These are phyloP conservation scores for Pugionium cornutum DNA, from an alignment of 345 rosid genomes.

Conservation along the genomic window DNA sequence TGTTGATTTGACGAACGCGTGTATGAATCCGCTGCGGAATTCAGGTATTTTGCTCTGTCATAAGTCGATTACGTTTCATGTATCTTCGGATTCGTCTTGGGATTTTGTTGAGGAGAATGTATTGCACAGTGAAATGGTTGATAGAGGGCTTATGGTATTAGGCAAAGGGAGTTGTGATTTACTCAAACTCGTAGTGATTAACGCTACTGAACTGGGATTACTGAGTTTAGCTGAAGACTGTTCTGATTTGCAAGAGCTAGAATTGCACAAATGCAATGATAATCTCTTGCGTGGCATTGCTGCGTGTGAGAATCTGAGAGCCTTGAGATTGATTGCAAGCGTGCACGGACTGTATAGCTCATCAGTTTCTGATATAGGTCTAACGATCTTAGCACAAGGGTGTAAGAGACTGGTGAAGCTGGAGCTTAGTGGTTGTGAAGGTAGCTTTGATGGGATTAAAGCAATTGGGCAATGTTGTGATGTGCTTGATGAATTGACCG, in stretches of 20 bases:
- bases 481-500: slow-evolving; percentile 72
- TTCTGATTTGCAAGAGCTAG: slow-evolving; percentile 68
- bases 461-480: slow-evolving; percentile 96
- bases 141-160: slow-evolving; percentile 56
- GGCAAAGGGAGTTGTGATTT: slow-evolving; percentile 69
- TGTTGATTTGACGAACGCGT: slow-evolving; percentile 55
- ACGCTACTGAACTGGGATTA: slow-evolving; percentile 76
- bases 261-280: slow-evolving; percentile 72
- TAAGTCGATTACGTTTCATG: slow-evolving; percentile 44
- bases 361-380: slow-evolving; percentile 77
- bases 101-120: slow-evolving; percentile 53
- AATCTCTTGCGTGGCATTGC: slow-evolving; percentile 76
- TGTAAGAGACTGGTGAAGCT: slow-evolving; percentile 84
- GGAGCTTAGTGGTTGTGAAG: slow-evolving; percentile 89
- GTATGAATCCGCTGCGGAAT: slow-evolving; percentile 49
- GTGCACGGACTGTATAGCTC: slow-evolving; percentile 71
- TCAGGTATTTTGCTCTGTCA: slow-evolving; percentile 54
- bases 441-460: slow-evolving; percentile 92
- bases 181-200: slow-evolving; percentile 60
- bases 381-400: slow-evolving; percentile 93
- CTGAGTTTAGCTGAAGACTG: slow-evolving; percentile 63
- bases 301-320: slow-evolving; percentile 71
- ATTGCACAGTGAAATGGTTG: slow-evolving; percentile 56
- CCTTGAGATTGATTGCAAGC: slow-evolving; percentile 62
- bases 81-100: slow-evolving; percentile 42